Evolutionary conservation across 192 early-diverging fungal genomes (phyloP), one percentile per base, ranked within the genome.

Genomic region (Coemansia sp.): DNA sequence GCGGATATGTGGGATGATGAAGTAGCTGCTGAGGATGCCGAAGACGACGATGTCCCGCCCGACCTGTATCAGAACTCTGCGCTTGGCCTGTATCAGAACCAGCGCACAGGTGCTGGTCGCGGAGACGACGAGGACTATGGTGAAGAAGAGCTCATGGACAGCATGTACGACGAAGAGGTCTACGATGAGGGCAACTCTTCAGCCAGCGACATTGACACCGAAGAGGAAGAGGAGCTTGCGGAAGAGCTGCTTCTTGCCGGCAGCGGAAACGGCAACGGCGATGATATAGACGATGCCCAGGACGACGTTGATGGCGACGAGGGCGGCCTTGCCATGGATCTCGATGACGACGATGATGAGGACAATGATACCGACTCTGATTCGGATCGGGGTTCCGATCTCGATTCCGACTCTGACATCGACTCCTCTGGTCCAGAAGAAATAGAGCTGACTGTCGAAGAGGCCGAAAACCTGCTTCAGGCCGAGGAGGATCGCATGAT

Each of bases 221-320:
- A 92, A 34, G 88, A 93, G 20, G 87, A 55, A 20, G 87, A 55
- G 84, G 86, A 49, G 85, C 91, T 62, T 77, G 81, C 55, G 75
- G 86, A 55, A 64, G 72, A 66, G 19, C 63, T 80, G 54, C 55
- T 74, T 46, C 68, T 71, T 7, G 71, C 69, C 24, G 64, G 60
- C 8, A 56, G 76, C 48, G 87, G 86, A 7, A 89, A 84, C 45
- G 91, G 82, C 27, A 89, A 90, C 11, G 89, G 89, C 48, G 92
- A 89, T 25, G 72, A 42, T 18, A 72, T 72, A 55, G 85, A 83
- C 24, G 86, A 89, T 59, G 57, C 82, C n/a, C 83, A 78, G 55
- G 74, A 83, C 57, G 82, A 78, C 23, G 83, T 78, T 13, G 74
- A 77, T 14, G 74, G 77, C 2, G 85, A 76, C 6, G 84, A 85